Percentiles rank a stretch among this genome's conserved stretches.
Conservation (phyloP, 176 grass and related monocot species). For the Poa annua region DNA sequence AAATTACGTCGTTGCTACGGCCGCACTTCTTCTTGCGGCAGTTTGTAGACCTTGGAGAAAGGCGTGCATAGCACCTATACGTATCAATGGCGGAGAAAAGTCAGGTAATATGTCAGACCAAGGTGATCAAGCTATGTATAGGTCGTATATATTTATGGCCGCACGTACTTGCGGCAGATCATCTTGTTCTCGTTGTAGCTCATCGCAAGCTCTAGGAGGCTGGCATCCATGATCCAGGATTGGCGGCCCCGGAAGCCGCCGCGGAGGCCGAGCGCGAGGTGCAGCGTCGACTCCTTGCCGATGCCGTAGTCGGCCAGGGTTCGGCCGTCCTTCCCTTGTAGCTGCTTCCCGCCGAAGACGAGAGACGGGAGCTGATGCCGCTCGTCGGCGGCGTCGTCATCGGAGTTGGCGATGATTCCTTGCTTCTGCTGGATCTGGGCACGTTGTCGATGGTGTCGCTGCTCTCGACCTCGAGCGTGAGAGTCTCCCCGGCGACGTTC, state of each 20-base stretch:
- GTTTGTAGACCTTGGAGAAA: background rate
- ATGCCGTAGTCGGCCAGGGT: constrained; percentile 3
- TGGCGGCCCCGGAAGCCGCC: background rate
- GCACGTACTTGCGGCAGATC: no score
- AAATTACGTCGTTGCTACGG: background rate
- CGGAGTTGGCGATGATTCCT: background rate
- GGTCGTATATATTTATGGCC: no score
- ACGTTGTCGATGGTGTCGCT: constrained; percentile 93
- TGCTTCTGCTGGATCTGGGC: constrained; percentile 30
- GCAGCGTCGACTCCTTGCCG: background rate
- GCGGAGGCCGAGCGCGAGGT: background rate
- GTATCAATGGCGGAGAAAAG: background rate
- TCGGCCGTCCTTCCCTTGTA: background rate
- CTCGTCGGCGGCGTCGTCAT: background rate
- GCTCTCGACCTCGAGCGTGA: constrained; percentile 97
- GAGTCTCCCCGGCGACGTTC: constrained; percentile 88
- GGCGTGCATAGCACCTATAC: constrained; percentile 3
- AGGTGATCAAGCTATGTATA: background rate
- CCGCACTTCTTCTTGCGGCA: background rate
- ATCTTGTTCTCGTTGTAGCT: no score
- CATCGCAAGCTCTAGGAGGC: background rate
- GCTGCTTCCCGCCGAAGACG: background rate
- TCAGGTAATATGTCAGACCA: background rate
- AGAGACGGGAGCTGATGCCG: background rate
- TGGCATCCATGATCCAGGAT: background rate